Evolutionary conservation across 805 yeast genomes (phyloP).

Genomic region (Zygotorulaspora chibaensis): DNA sequence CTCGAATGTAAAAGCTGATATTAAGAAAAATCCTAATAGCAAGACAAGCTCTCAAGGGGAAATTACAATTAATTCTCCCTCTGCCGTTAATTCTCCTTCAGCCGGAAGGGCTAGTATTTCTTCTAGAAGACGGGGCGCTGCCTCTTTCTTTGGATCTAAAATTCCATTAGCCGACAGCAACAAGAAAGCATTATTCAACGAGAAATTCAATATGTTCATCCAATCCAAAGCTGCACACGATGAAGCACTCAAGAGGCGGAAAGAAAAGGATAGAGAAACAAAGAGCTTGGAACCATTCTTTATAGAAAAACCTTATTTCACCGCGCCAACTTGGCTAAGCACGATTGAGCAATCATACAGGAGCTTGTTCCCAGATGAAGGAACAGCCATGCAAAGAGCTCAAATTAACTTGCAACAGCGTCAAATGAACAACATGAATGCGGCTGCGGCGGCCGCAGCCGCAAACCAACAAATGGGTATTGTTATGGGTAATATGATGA

Average conservation of each 20-base stretch:
- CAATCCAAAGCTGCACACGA: slow-evolving; percentile 39
- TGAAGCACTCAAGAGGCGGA: slow-evolving; percentile 32
- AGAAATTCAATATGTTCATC: slow-evolving; percentile 50
- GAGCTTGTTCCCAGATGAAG: slow-evolving; percentile 44
- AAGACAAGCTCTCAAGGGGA: slow-evolving; percentile 29
- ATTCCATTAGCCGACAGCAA: slow-evolving; percentile 31
- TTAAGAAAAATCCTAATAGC: slow-evolving; percentile 17
- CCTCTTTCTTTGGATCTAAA: slow-evolving; percentile 39
- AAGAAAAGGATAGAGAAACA: slow-evolving; percentile 21
- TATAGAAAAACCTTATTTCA: slow-evolving; percentile 61
- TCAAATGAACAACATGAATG: slow-evolving; percentile 29
- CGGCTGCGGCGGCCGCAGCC: slow-evolving; percentile 17
- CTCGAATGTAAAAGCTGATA: slow-evolving; percentile 22
- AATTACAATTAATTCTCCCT: slow-evolving; percentile 23
- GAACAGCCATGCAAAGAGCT: slow-evolving; percentile 28
- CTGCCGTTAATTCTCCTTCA: slow-evolving; percentile 1
- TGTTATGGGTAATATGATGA: slow-evolving; percentile 31
- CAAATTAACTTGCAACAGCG: slow-evolving; percentile 33
- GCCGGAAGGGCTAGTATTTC: slow-evolving; percentile 15
- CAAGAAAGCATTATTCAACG: slow-evolving; percentile 36
- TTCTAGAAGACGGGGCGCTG: slow-evolving; percentile 27
- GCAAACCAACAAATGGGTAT: slow-evolving; percentile 27
- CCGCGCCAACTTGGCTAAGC: slow-evolving; percentile 75
- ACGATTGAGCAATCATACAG: slow-evolving; percentile 55
- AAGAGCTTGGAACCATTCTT: slow-evolving; percentile 34